phyloP scores from a whole-genome alignment of 164 flowering plant species.

The Berberis thunbergii region DNA sequence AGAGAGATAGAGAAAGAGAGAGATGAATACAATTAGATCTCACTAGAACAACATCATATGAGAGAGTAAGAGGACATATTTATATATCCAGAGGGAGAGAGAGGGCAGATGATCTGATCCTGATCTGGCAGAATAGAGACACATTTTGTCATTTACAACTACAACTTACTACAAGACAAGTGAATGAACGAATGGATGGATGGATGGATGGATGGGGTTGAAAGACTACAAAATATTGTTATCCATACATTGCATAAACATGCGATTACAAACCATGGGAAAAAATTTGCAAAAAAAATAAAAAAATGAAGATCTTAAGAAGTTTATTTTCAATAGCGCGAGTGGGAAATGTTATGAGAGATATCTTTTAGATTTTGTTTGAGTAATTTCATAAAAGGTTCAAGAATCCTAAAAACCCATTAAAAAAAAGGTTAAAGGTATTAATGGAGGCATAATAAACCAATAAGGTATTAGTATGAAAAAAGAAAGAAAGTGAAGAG shows the following conservation, averaged over 20 bases:
- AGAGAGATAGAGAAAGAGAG: not conserved
- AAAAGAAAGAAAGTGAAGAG: too few relatives aligned
- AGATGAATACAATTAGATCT: not conserved
- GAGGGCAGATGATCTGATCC: constrained; percentile 7
- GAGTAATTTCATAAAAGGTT: too few relatives aligned
- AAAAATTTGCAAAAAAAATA: too few relatives aligned
- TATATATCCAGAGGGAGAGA: not conserved
- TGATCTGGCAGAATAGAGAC: constrained; percentile 6
- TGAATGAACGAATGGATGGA: constrained; percentile 1
- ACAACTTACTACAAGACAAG: not conserved
- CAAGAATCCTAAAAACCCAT: too few relatives aligned
- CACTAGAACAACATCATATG: not conserved
- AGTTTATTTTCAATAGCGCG: too few relatives aligned
- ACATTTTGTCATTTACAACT: not conserved
- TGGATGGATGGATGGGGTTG: constrained; percentile 2
- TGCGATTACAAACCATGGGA: not conserved
- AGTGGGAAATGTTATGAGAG: too few relatives aligned
- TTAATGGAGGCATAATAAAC: too few relatives aligned
- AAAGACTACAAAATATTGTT: not conserved
- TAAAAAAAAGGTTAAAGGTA: too few relatives aligned
- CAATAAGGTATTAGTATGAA: too few relatives aligned
- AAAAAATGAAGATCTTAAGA: too few relatives aligned
- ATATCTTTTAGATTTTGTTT: too few relatives aligned
- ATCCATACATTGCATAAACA: not conserved
- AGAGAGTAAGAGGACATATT: not conserved